Conservation (phyloP, 73 alveolate genomes). For the Tetrahymena borealis region DNA sequence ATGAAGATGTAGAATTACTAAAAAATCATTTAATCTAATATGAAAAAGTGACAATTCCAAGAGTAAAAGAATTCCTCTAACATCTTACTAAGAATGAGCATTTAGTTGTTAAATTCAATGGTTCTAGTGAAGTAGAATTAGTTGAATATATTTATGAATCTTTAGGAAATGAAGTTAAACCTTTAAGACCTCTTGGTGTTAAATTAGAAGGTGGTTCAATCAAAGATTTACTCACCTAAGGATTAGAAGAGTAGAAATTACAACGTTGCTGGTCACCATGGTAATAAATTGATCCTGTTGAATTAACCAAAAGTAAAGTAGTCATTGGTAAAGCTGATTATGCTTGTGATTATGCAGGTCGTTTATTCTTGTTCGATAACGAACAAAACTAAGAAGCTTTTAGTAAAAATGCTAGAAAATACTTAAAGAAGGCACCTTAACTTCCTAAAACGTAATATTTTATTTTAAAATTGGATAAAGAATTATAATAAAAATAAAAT, state of each 20-base stretch:
- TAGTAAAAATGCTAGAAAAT: constrained; percentile 79
- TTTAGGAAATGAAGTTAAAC: constrained; percentile 61
- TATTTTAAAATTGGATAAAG: background rate
- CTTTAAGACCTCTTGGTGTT: constrained; percentile 88
- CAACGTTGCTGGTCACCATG: constrained; percentile 92
- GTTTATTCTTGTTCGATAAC: constrained; percentile 80
- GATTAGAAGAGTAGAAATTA: constrained; percentile 76
- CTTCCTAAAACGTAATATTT: constrained; percentile 61
- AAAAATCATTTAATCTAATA: constrained; percentile 57
- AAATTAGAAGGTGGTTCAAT: constrained; percentile 84
- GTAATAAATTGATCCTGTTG: constrained; percentile 94
- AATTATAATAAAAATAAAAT: background rate
- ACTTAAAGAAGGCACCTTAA: constrained; percentile 73
- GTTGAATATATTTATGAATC: constrained; percentile 65
- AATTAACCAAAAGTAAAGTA: constrained; percentile 76
- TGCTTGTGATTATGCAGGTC: constrained; percentile 82
- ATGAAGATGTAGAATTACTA: constrained; percentile 60
- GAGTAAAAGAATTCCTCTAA: constrained; percentile 57
- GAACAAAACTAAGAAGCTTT: constrained; percentile 82
- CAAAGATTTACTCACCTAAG: constrained; percentile 79
- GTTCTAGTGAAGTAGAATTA: constrained; percentile 73
- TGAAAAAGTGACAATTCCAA: constrained; percentile 66
- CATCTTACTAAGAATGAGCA: constrained; percentile 72
- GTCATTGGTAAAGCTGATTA: constrained; percentile 83
- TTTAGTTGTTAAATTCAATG: constrained; percentile 74